Conservation (phyloP, 116 monocot species). For the Iris pallida region DNA sequence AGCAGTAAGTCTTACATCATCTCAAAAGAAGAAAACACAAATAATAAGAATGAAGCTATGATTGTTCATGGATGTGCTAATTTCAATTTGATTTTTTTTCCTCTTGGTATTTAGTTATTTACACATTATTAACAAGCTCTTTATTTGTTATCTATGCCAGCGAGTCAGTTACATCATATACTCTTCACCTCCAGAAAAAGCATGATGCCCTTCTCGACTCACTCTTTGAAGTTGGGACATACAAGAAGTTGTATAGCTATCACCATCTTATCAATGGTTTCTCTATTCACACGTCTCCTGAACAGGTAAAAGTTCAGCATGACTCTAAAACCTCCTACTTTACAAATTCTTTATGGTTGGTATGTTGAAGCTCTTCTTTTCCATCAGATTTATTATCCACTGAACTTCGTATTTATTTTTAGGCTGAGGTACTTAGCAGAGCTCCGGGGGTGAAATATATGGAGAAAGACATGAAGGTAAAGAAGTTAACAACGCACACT, state of each 20-base stretch:
- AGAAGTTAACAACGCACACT: conserved; percentile 90
- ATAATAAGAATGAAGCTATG: not conserved
- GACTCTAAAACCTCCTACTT: too few species aligned
- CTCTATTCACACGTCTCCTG: conserved; percentile 68
- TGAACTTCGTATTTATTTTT: conserved; percentile 9
- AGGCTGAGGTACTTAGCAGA: conserved; percentile 70
- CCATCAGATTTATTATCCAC: not conserved
- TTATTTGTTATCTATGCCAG: conserved; percentile 23
- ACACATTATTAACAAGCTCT: conserved; percentile 3
- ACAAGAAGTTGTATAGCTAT: conserved; percentile 86
- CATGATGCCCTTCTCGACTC: conserved; percentile 82
- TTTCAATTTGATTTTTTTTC: not conserved
- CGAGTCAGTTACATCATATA: conserved; percentile 70
- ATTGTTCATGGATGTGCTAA: not conserved
- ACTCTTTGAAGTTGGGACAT: conserved; percentile 72
- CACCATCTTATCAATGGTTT: conserved; percentile 93
- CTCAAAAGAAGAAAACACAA: not conserved
- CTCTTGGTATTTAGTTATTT: not conserved
- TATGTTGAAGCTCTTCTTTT: not conserved
- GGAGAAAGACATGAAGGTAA: conserved; percentile 89
- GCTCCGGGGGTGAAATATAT: conserved; percentile 76
- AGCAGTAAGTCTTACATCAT: not conserved
- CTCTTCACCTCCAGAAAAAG: conserved; percentile 72
- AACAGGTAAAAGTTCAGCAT: conserved; percentile 43
- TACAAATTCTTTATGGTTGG: not conserved